Evolutionary conservation across 2,329 filamentous ascomycete species (phyloP).

Genomic region (Xylaria sp.): DNA sequence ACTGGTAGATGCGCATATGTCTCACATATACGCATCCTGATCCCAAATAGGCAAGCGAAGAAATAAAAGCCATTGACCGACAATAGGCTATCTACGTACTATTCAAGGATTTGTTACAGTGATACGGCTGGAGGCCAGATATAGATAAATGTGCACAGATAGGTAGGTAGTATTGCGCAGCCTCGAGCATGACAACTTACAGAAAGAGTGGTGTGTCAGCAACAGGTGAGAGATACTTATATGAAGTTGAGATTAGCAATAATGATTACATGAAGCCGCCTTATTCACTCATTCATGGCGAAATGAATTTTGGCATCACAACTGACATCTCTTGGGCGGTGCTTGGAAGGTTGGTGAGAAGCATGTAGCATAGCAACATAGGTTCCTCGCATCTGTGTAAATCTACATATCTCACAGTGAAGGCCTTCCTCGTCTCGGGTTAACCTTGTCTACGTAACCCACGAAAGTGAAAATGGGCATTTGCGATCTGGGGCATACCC

Average conservation of each 20-base stretch:
- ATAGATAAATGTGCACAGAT: background rate
- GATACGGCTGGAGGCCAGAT: background rate
- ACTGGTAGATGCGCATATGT: background rate
- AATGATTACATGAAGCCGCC: background rate
- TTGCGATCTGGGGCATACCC: slow-evolving; percentile 5
- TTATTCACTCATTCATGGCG: background rate
- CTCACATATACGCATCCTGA: background rate
- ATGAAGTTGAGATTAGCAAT: background rate
- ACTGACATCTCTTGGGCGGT: background rate
- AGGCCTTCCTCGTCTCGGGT: background rate
- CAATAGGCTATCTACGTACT: background rate
- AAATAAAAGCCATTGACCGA: background rate
- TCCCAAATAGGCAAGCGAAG: background rate
- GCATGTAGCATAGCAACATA: background rate
- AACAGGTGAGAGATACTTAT: background rate
- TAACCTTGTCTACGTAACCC: background rate
- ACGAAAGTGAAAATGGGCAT: background rate
- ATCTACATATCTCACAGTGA: background rate
- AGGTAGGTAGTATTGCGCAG: slow-evolving; percentile 24
- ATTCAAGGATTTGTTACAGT: background rate
- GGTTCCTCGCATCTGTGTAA: background rate
- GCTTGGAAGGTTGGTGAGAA: background rate
- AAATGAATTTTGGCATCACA: background rate
- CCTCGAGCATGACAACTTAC: slow-evolving; percentile 21
- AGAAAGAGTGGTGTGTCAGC: slow-evolving; percentile 8